Evolutionary conservation across 2,329 filamentous ascomycete species (phyloP), one percentile per base, ranked within the genome.

Genomic region (Scolecobasidium constrictum): DNA sequence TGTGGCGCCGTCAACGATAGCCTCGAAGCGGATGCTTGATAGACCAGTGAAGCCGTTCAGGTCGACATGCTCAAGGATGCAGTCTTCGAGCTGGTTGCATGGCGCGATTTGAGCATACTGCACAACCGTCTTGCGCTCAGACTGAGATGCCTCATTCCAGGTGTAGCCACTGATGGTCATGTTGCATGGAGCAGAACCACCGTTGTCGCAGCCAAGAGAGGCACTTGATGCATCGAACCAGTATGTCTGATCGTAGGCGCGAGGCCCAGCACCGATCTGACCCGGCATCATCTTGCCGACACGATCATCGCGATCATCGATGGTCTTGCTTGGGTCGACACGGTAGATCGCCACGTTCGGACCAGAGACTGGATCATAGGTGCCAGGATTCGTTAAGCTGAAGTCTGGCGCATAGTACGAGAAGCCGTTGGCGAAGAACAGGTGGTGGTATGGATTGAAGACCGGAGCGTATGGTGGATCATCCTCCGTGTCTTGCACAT

Each of bases 371-470:
- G 66, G 66, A 46, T 65, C 60, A 43, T 55, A 60, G 33, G 63
- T 61, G 31, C 63, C 61, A 28, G 21, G 7, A 7, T 31, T 31
- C 9, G 26, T 9, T 9, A 31, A 9, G 26, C 26, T 31, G 26
- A 9, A n/a, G n/a, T 7, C 26, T 18, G 43, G 43, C 3, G 67
- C 65, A 22, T 66, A 62, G 49, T 72, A 70, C 3, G 64, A 62
- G 53, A 65, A 73, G 17, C 69, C 70, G 43, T 66, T 61, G 34
- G 67, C 66, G 55, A 69, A 73, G 52, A 64, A 64, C 38, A 73
- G 60, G 50, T 73, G 68, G 43, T 69, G 63, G 48, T 71, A 72
- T 1, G 69, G 69, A 43, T 63, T 66, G 48, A 58, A 63, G 45
- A 73, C 58, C 35, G 64, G 63, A 7, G 64, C 61, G 37, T 49